Percentiles rank a stretch among this genome's conserved stretches.
Conservation (phyloP, 345 rosid species). For the Triadica sebifera region DNA sequence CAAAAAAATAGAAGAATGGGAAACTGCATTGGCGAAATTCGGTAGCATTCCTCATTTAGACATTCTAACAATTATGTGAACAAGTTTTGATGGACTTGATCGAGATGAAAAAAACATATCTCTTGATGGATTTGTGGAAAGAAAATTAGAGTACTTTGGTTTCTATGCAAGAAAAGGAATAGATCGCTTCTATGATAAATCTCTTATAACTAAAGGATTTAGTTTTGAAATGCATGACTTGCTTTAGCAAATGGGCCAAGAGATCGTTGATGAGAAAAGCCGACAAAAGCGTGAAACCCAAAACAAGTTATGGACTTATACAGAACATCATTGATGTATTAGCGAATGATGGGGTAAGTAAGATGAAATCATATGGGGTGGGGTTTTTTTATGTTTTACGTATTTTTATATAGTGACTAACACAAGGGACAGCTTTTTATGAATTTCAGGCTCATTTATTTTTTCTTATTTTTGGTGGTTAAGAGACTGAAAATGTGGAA, state of each 20-base stretch:
- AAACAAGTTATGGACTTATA: not conserved
- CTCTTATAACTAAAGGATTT: not conserved
- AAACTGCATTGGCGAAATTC: not conserved
- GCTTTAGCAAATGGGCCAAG: constrained; percentile 2
- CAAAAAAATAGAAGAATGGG: not conserved
- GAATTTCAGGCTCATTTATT: not conserved
- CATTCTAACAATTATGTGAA: not conserved
- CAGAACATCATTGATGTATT: not conserved
- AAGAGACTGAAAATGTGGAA: not conserved
- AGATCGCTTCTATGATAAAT: not conserved
- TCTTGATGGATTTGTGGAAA: constrained; percentile 2
- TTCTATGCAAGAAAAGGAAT: not conserved
- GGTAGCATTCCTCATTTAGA: not conserved
- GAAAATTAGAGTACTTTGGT: not conserved
- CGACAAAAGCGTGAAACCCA: not conserved
- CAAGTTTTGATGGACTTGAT: constrained; percentile 4
- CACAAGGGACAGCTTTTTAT: too few relatives aligned
- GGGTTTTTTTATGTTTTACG: too few relatives aligned
- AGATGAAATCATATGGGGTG: not conserved
- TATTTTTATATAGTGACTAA: too few relatives aligned
- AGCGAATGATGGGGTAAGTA: not conserved
- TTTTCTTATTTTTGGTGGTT: not conserved
- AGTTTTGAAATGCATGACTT: not conserved
- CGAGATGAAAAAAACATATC: not conserved
- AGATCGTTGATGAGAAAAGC: not conserved